Percentiles rank a stretch among this genome's conserved stretches.
These are phyloP conservation scores for Gossypium lobatum DNA, from an alignment of 441 rosid species.

Conservation along the genomic window DNA sequence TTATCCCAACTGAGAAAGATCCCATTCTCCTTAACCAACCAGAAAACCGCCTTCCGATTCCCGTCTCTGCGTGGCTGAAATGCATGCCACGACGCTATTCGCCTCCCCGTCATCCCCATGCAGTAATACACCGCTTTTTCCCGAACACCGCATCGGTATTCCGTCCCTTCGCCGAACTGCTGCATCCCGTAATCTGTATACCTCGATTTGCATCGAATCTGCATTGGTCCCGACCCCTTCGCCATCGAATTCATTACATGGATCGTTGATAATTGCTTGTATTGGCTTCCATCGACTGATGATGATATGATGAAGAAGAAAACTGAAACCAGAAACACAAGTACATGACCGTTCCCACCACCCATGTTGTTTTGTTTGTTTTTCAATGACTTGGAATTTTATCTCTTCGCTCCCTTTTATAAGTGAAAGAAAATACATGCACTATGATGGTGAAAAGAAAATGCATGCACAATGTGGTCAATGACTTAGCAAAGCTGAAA, in stretches of 20 bases:
- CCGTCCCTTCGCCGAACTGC: background rate
- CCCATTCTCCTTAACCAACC: conserved; percentile 14
- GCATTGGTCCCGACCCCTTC: background rate
- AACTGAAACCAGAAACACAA: background rate
- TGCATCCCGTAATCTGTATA: background rate
- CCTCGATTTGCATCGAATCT: background rate
- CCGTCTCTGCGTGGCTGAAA: conserved; percentile 16
- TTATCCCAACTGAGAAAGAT: conserved; percentile 23
- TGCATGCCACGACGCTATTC: conserved; percentile 17
- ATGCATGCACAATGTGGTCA: background rate
- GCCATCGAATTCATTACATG: conserved; percentile 10
- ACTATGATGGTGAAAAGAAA: background rate
- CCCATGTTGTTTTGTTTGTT: background rate
- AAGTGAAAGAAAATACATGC: background rate
- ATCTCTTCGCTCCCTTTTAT: background rate
- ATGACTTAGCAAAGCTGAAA: background rate
- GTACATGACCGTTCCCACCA: background rate
- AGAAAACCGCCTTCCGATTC: background rate
- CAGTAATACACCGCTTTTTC: background rate
- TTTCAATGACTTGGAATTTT: background rate
- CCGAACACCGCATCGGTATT: conserved; percentile 1
- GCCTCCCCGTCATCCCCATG: background rate
- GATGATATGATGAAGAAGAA: background rate
- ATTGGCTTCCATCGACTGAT: background rate
- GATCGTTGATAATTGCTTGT: background rate